Evolutionary conservation across 257 asterid genomes (phyloP).

Genomic region (Galeopsis tetrahit): DNA sequence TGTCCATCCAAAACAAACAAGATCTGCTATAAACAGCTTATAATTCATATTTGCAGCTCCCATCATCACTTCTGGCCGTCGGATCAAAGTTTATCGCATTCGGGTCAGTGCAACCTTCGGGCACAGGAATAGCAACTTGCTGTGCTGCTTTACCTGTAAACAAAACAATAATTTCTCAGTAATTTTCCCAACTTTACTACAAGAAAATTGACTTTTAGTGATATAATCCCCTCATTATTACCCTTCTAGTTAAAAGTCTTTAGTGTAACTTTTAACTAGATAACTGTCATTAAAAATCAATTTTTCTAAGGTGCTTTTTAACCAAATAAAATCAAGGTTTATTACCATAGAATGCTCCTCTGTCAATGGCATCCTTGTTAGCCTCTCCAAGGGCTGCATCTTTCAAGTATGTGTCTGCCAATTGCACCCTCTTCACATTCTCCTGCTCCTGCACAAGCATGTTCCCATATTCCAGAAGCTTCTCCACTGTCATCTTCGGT

Average conservation of each 20-base stretch:
- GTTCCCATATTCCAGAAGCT: conserved; percentile 71
- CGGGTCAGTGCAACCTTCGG: conserved; percentile 73
- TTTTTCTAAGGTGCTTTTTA: no score
- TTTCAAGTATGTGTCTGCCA: conserved; percentile 68
- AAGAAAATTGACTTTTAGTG: no score
- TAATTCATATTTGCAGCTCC: conserved; percentile 48
- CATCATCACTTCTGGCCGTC: conserved; percentile 71
- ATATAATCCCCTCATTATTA: no score
- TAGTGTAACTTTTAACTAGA: no score
- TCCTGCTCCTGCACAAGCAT: conserved; percentile 88
- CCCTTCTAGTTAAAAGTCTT: no score
- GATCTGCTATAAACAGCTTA: conserved; percentile 2
- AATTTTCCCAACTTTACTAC: no score
- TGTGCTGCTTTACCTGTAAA: conserved; percentile 61
- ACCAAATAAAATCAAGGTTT: neutral
- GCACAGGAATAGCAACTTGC: conserved; percentile 53
- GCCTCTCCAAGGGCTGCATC: conserved; percentile 91
- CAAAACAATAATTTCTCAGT: neutral
- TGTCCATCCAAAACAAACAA: neutral
- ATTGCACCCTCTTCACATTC: conserved; percentile 87
- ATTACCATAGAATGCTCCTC: conserved; percentile 63
- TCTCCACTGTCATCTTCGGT: conserved; percentile 71
- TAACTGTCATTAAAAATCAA: no score
- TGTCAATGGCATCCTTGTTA: conserved; percentile 59
- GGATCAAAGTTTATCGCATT: conserved; percentile 62